Evolutionary conservation across 805 yeast species (phyloP).

Genomic region (Yamadazyma scolyti): DNA sequence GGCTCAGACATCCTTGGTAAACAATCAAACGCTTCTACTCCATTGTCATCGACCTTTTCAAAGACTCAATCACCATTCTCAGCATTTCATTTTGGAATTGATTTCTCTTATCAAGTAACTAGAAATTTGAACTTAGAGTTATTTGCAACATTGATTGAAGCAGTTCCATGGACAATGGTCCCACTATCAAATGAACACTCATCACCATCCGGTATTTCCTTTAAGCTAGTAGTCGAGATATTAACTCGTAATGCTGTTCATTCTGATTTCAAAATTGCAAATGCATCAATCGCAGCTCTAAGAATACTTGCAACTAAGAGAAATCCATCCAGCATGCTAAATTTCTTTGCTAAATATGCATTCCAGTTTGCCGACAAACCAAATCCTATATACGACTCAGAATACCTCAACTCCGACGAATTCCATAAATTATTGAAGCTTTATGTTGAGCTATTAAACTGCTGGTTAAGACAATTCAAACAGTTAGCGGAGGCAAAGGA

Average conservation of each 20-base stretch:
- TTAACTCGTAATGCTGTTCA: slow-evolving; percentile 76
- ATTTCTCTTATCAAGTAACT: slow-evolving; percentile 28
- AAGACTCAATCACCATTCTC: slow-evolving; percentile 39
- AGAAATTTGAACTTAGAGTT: slow-evolving; percentile 50
- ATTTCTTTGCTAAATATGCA: slow-evolving; percentile 74
- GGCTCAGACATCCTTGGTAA: slow-evolving; percentile 36
- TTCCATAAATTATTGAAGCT: slow-evolving; percentile 59
- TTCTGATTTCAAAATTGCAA: slow-evolving; percentile 55
- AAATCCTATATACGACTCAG: slow-evolving; percentile 48
- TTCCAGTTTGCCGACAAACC: slow-evolving; percentile 77
- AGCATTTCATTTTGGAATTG: slow-evolving; percentile 36
- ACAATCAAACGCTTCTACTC: slow-evolving; percentile 8
- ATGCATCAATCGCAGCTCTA: slow-evolving; percentile 61
- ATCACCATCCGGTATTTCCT: slow-evolving; percentile 44
- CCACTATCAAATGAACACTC: slow-evolving; percentile 27
- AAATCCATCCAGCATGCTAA: slow-evolving; percentile 67
- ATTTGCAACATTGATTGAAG: slow-evolving; percentile 65
- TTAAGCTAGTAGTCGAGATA: slow-evolving; percentile 67
- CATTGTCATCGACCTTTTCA: slow-evolving; percentile 10
- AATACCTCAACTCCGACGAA: slow-evolving; percentile 57
- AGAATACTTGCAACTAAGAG: slow-evolving; percentile 62
- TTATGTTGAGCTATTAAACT: slow-evolving; percentile 73
- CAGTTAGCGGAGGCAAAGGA: slow-evolving; percentile 15
- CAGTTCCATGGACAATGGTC: slow-evolving; percentile 62
- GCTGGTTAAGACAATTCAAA: slow-evolving; percentile 74